Base-by-base conservation (phyloP, 1,139 yeast genomes). In the Yamadazyma pseudoaaseri region DNA sequence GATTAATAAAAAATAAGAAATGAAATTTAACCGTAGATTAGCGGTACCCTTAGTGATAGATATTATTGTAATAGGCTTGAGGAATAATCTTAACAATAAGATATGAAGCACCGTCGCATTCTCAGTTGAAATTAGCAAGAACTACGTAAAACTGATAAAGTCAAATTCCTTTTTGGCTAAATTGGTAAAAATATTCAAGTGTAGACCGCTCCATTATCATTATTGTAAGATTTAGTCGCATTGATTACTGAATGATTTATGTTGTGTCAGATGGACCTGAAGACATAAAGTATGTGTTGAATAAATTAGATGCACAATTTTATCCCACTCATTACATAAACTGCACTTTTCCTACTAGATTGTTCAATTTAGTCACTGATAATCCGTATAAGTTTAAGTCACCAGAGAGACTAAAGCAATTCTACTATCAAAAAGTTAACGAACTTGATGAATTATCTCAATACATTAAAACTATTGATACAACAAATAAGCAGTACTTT, bases 381-480 rank as follows among this genome's bases (percentile, higher is more conserved):
- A 34, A 34, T 7, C 26, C 32, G 7, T 39, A 38, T 16, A 16
- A 16, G n/a, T 41, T 49, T 27, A 9, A 27, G 3, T 7, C 26
- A 15, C 33, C 38, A 7, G 36, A 25, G 21, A 33, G 31, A 7
- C 38, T 49, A 49, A 39, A 38, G 33, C 30, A 35, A 11, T 48
- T 52, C 33, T 41, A 40, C 18, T 52, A 52, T 28, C 44, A 42
- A 8, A 41, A 41, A 29, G 38, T 45, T 3, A 35, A 38, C 14
- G 30, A 38, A 25, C 22, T 45, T 11, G 12, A 11, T 3, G 39
- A 43, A 11, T 31, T 44, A 27, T 10, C 31, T 7, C 22, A 28
- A 3, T 32, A 34, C 14, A 4, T 38, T 10, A n/a, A 24, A 8
- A 11, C n/a, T 5, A 9, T 39, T 9, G 27, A 29, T 8, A 16